These are phyloP conservation scores for Neurospora sp. DNA, from an alignment of 495 filamentous ascomycete species.

Conservation along the genomic window DNA sequence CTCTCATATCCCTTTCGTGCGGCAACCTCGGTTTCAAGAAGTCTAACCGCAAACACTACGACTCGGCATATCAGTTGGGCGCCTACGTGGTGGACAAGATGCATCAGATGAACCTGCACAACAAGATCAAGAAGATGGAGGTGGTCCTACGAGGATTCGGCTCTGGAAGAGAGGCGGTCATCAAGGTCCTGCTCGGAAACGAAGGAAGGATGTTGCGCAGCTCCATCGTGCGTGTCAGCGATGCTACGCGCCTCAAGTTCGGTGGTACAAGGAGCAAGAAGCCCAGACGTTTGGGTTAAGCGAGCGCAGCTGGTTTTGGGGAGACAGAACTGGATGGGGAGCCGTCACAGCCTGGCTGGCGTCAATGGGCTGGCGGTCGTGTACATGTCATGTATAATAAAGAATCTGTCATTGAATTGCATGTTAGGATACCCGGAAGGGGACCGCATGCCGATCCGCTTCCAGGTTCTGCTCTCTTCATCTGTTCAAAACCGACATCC, in stretches of 20 bases:
- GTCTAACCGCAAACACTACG: conserved; percentile 63
- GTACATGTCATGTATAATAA: conserved; percentile 18
- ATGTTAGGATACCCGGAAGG: background rate
- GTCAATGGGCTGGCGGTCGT: background rate
- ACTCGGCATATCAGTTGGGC: conserved; percentile 86
- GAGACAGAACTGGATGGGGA: background rate
- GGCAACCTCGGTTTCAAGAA: conserved; percentile 87
- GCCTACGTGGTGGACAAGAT: conserved; percentile 69
- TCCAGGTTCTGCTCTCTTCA: background rate
- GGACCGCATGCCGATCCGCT: background rate
- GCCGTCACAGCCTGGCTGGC: background rate
- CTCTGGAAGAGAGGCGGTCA: conserved; percentile 72
- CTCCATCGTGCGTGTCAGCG: conserved; percentile 64
- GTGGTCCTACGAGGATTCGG: conserved; percentile 77
- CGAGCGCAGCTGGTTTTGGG: background rate
- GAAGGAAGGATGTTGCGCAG: conserved; percentile 66
- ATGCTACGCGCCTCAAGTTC: conserved; percentile 85
- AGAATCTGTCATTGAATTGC: background rate
- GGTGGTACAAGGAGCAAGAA: conserved; percentile 81
- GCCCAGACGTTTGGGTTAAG: conserved; percentile 70
- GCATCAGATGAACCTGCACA: conserved; percentile 56
- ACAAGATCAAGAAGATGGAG: conserved; percentile 57
- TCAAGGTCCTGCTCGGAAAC: conserved; percentile 74
- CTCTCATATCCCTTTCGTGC: conserved; percentile 62
- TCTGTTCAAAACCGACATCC: background rate